Conservation (phyloP, 2,329 filamentous ascomycete genomes). For the Trichoderma atrobrunneum region DNA sequence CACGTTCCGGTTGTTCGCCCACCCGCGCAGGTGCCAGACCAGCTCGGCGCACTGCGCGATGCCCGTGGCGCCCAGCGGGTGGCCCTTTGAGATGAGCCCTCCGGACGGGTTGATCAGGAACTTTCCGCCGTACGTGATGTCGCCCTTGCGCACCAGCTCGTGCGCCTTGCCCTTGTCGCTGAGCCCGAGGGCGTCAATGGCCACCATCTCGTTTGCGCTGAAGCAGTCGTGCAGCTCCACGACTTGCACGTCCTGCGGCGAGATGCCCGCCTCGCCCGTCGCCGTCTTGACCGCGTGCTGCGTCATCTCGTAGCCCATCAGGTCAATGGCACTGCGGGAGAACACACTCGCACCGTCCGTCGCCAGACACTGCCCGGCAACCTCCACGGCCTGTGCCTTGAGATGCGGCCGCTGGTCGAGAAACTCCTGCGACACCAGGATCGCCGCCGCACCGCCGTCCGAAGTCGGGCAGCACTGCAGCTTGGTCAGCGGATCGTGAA, state of each 20-base stretch:
- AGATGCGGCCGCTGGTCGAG: conserved; percentile 81
- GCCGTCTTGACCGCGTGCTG: conserved; percentile 66
- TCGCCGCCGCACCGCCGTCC: conserved; percentile 83
- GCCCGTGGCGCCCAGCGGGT: conserved; percentile 91
- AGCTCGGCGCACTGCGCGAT: conserved; percentile 93
- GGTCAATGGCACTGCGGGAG: conserved; percentile 75
- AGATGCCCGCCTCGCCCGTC: conserved; percentile 68
- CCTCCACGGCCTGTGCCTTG: conserved; percentile 75
- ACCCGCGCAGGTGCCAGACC: conserved; percentile 91
- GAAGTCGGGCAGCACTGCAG: conserved; percentile 98
- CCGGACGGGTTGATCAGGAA: conserved; percentile 91
- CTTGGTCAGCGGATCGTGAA: conserved; percentile 87
- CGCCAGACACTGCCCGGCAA: conserved; percentile 84
- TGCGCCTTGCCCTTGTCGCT: conserved; percentile 79
- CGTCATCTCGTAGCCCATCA: conserved; percentile 87
- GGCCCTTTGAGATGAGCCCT: conserved; percentile 92
- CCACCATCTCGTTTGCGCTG: conserved; percentile 89
- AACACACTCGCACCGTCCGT: conserved; percentile 81
- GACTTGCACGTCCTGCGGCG: conserved; percentile 70
- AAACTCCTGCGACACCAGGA: conserved; percentile 86
- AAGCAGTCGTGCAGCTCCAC: conserved; percentile 98
- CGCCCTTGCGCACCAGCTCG: conserved; percentile 80
- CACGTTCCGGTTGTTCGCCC: conserved; percentile 85
- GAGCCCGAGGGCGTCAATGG: conserved; percentile 81
- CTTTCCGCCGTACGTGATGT: conserved; percentile 85